phyloP scores from a whole-genome alignment of 2,329 filamentous ascomycete species.

The Fusarium multiceps region DNA sequence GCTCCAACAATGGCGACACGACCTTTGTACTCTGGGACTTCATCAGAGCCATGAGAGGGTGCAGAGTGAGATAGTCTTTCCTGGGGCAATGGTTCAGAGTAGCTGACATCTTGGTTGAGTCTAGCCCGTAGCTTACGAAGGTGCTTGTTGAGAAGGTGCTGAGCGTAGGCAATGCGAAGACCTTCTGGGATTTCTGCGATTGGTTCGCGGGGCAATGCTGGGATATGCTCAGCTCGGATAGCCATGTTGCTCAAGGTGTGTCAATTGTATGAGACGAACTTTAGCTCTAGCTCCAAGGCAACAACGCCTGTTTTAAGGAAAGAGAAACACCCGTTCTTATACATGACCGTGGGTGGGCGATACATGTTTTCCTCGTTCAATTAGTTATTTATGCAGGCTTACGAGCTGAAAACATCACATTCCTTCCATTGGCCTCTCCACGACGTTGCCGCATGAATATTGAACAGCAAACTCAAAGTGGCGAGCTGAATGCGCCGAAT shows the following conservation, averaged over 20 bases:
- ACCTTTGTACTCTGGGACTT: neutral
- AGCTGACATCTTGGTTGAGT: neutral
- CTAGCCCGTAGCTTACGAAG: neutral
- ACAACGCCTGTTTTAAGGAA: too few species aligned
- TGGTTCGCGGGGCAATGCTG: neutral
- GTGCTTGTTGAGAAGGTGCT: neutral
- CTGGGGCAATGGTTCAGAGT: neutral
- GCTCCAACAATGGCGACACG: slow-evolving; percentile 29
- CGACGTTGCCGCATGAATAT: neutral
- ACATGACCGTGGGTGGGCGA: rapidly evolving
- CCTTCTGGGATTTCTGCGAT: neutral
- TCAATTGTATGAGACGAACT: too few species aligned
- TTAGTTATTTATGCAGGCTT: neutral
- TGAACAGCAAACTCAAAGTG: neutral
- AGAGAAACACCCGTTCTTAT: neutral
- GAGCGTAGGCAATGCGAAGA: slow-evolving; percentile 6
- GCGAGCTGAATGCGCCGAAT: neutral
- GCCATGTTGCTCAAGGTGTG: neutral
- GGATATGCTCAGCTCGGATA: slow-evolving; percentile 2
- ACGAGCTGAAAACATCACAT: slow-evolving; percentile 5
- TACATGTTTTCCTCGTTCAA: neutral
- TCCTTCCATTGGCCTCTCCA: neutral
- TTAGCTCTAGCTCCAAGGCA: too few species aligned
- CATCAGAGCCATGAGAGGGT: neutral
- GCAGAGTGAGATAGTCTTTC: neutral